phyloP scores from a whole-genome alignment of 192 early-diverging fungal species.

The Dispira simplex region DNA sequence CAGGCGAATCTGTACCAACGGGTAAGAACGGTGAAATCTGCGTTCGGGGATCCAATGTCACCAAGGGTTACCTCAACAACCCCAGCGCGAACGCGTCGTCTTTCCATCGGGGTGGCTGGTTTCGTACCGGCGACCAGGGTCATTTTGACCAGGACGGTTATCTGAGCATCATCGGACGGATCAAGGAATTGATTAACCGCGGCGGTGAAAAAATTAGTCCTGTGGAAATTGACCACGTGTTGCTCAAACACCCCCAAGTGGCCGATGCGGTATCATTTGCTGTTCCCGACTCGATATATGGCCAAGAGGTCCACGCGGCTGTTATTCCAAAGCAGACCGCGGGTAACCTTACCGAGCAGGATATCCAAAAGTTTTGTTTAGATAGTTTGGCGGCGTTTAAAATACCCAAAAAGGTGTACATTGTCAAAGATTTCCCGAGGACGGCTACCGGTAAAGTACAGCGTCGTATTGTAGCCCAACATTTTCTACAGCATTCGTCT shows the following conservation, averaged over 20 bases:
- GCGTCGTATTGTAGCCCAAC: constrained; percentile 37
- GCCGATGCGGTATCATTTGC: constrained; percentile 62
- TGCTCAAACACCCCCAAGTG: constrained; percentile 50
- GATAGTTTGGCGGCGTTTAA: constrained; percentile 51
- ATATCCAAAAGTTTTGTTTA: constrained; percentile 30
- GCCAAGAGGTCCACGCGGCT: constrained; percentile 67
- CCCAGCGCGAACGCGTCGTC: constrained; percentile 39
- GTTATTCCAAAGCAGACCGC: constrained; percentile 37
- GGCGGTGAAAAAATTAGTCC: constrained; percentile 89
- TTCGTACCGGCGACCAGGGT: constrained; percentile 78
- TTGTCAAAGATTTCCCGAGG: constrained; percentile 43
- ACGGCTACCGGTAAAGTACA: constrained; percentile 66
- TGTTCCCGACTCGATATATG: constrained; percentile 61
- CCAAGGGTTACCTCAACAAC: constrained; percentile 59
- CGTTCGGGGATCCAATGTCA: constrained; percentile 69
- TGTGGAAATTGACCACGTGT: constrained; percentile 57
- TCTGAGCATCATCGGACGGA: constrained; percentile 63
- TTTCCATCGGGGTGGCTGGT: constrained; percentile 36
- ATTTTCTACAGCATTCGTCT: constrained; percentile 23
- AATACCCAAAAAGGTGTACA: constrained; percentile 51
- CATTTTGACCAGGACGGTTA: constrained; percentile 64
- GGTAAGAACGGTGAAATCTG: constrained; percentile 61
- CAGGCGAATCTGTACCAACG: constrained; percentile 21
- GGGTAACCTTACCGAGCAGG: constrained; percentile 29
- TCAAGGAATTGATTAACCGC: constrained; percentile 84